phyloP scores from a whole-genome alignment of 257 asterid species.

The Solanum bukasovii region DNA sequence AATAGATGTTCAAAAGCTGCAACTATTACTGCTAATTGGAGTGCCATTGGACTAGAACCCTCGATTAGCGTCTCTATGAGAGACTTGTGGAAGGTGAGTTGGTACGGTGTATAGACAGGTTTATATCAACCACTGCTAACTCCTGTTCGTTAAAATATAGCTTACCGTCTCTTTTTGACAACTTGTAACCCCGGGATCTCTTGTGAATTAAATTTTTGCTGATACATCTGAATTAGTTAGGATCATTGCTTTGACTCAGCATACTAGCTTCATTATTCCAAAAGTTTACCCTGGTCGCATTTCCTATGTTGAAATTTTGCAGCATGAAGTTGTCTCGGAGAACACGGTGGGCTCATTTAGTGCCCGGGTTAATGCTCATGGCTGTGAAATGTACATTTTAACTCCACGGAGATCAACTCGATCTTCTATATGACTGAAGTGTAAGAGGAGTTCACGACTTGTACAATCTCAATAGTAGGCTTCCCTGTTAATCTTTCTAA shows the following conservation, averaged over 20 bases:
- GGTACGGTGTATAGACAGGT: not conserved
- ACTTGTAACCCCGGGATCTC: not conserved
- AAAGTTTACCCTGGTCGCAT: not conserved
- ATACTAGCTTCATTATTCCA: not conserved
- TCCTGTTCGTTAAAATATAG: not conserved
- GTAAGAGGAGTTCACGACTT: not conserved
- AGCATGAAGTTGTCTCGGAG: slow-evolving; percentile 52
- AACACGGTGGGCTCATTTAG: slow-evolving; percentile 44
- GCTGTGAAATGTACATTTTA: slow-evolving; percentile 64
- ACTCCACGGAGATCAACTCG: slow-evolving; percentile 20
- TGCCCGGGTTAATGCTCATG: slow-evolving; percentile 50
- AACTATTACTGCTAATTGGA: slow-evolving; percentile 57
- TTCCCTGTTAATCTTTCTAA: not conserved
- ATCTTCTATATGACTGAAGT: slow-evolving; percentile 15
- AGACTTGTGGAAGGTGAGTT: slow-evolving; percentile 83
- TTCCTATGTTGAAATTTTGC: slow-evolving; percentile 12
- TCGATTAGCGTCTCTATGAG: slow-evolving; percentile 54
- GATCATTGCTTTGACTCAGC: not conserved
- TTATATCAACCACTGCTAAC: not conserved
- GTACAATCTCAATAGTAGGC: not conserved
- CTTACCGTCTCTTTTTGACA: not conserved
- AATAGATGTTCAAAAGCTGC: slow-evolving; percentile 58
- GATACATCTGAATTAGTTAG: not conserved
- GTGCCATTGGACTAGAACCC: slow-evolving; percentile 62
- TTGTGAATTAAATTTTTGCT: not conserved